Evolutionary conservation across 1,139 yeast species (phyloP).

Genomic region (Geotrichum macrosporum): DNA sequence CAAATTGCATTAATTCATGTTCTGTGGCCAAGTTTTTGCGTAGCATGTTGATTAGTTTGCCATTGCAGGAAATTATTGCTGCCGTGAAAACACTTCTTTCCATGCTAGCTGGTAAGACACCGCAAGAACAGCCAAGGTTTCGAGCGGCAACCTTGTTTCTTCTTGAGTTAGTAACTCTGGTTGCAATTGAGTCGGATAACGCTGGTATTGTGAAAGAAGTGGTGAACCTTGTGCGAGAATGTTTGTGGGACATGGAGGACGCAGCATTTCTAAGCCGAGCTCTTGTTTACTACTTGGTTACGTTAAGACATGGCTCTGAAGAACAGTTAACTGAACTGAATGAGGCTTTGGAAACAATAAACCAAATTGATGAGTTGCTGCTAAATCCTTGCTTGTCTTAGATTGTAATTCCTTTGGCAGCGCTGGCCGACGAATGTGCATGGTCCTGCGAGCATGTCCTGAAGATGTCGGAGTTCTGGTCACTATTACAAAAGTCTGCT

Average conservation of each 20-base stretch:
- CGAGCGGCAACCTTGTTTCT: slow-evolving; percentile 23
- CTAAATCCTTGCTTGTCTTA: slow-evolving; percentile 18
- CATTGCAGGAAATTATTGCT: slow-evolving; percentile 11
- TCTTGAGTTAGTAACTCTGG: slow-evolving; percentile 29
- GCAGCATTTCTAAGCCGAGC: slow-evolving; percentile 35
- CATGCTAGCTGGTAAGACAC: slow-evolving; percentile 24
- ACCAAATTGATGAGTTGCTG: slow-evolving; percentile 20
- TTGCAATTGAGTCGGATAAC: slow-evolving; percentile 22
- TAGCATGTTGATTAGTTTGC: slow-evolving; percentile 1
- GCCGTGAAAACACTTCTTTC: slow-evolving; percentile 32
- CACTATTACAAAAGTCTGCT: slow-evolving; percentile 50
- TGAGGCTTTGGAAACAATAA: slow-evolving; percentile 9
- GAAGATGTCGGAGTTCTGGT: slow-evolving; percentile 52
- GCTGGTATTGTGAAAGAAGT: slow-evolving; percentile 23
- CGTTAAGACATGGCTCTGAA: slow-evolving; percentile 43
- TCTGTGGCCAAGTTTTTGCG: slow-evolving; percentile 51
- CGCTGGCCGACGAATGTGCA: slow-evolving; percentile 48
- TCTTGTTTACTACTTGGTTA: slow-evolving; percentile 26
- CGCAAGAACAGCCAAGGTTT: slow-evolving; percentile 23
- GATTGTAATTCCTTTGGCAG: slow-evolving; percentile 49
- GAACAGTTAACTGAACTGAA: slow-evolving; percentile 36
- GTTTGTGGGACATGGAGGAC: slow-evolving; percentile 28
- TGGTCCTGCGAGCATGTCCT: slow-evolving; percentile 40
- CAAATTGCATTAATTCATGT: slow-evolving; percentile 74
- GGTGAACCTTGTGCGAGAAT: slow-evolving; percentile 31